Evolutionary conservation across 805 yeast species (phyloP), one percentile per base, ranked within the genome.

Genomic region (Lipomyces japonicus): DNA sequence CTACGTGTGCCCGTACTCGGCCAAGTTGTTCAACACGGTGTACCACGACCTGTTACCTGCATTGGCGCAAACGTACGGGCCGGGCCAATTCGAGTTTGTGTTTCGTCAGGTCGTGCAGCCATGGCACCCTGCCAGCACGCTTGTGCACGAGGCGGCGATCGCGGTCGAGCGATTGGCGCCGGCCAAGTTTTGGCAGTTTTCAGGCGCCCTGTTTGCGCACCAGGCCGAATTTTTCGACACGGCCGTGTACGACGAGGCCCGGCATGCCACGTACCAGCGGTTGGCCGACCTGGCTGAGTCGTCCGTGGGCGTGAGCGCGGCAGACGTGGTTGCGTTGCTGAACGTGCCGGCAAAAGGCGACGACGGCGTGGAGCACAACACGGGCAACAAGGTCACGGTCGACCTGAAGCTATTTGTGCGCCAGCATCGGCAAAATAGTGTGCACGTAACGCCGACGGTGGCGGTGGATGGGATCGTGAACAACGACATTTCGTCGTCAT

Each of bases 371-470:
- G 75, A 72, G 18, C 58, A 65, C 24, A 84, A 86, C 61, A 61
- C 65, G 2, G 91, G 93, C 7, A 82, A 81, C 58, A 71, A 65
- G 4, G 73, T 82, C 32, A 72, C 78, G 2, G 72, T 66, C 30
- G 95, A 86, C 61, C 60, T 85, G 54, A 88, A 86, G 68, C 82
- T 82, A 61, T 86, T 85, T 63, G 76, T 89, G 18, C 75, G 81
- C 64, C 79, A 79, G 63, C 81, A 80, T 46, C 76, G 96, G 64
- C 86, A 86, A 51, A 77, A 81, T 37, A 88, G 91, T 39, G 78
- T 84, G 34, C 95, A 88, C 63, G 82, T 84, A n/a, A 85, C 93
- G 2, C 96, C 96, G 19, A 82, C 93, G 3, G 84, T 86, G 12
- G 66, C 76, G 19, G 69, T 87, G 35, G 77, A 86, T 64, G 95